Evolutionary conservation across 352 stramenopile genomes (phyloP), one percentile per base, ranked within the genome.

Genomic region (Phytophthora crassamura): DNA sequence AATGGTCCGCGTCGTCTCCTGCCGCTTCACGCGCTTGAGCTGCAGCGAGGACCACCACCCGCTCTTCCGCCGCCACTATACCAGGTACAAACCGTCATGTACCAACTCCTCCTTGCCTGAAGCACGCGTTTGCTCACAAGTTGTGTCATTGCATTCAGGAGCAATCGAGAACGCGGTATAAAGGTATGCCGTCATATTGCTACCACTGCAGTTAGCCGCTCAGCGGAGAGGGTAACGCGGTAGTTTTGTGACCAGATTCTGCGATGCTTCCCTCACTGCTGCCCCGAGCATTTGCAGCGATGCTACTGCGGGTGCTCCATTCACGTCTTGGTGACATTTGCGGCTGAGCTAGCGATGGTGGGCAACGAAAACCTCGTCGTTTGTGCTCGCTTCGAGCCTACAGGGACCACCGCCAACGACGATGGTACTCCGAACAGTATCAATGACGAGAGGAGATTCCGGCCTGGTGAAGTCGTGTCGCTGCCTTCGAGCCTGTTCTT

Each of bases 241-340:
- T 7, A 16, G 2, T 41, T 12, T 35, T 9, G 5, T 47, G 40
- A n/a, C 4, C 32, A 75, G 67, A 36, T 65, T 14, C 43, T 75
- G 33, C 61, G 68, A 7, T 82, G 74, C 54, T 82, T 79, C 50
- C 70, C 70, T 5, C 70, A 82, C 49, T 82, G 74, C 50, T 82
- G 74, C 32, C 70, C 69, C 2, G 60, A 67, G 9, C 74, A 82
- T 38, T 28, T 72, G 4, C 43, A 52, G 34, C 62, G 69, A 3
- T 72, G 70, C 43, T 82, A 82, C 64, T 79, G 74, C 42, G 74
- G 74, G n/a, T 68, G 48, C 30, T 76, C 74, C 4, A 32, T 82
- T 1, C 64, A 78, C 20, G 9, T 78, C 0, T 43, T 66, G 3
- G 60, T 69, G 15, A 71, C 67, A 5, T 72, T 75, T 28, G n/a